These are phyloP conservation scores for Kalaharituber pfeilii DNA, from an alignment of 2,329 filamentous ascomycete genomes.

Conservation along the genomic window DNA sequence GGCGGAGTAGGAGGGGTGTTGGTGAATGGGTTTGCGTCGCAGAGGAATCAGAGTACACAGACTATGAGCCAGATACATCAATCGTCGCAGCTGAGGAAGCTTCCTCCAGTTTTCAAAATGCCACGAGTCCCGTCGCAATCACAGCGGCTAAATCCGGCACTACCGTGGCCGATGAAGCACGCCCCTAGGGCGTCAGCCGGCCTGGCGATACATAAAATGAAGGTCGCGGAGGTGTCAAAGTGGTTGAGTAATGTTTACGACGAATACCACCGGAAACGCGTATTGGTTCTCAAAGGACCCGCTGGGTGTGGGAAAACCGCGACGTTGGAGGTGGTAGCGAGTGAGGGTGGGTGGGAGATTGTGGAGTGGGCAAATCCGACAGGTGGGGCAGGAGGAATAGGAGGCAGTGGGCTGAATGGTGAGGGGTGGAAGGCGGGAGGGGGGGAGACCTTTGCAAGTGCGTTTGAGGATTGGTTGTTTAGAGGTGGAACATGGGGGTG, in stretches of 20 bases:
- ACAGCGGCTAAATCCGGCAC: not conserved
- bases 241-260: conserved; percentile 64
- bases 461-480: conserved; percentile 84
- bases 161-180: conserved; percentile 20
- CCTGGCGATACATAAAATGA: conserved; percentile 85
- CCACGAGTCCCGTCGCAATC: not conserved
- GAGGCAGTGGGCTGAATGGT: not conserved
- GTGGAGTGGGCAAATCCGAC: conserved; percentile 83
- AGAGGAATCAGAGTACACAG: not conserved
- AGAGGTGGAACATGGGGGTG: conserved; percentile 65
- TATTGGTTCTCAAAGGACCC: conserved; percentile 74
- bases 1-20: not conserved
- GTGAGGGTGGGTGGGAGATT: conserved; percentile 57
- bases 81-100: not conserved
- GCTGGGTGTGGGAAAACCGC: conserved; percentile 89
- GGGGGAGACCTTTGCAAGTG: conserved; percentile 46
- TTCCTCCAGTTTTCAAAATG: not conserved
- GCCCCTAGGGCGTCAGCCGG: conserved; percentile 32
- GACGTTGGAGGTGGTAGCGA: conserved; percentile 60
- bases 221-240: conserved; percentile 64
- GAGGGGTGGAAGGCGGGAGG: conserved; percentile 19
- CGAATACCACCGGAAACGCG: conserved; percentile 47
- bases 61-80: not conserved
- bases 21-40: not conserved
- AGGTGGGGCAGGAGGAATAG: conserved; percentile 28